These are phyloP conservation scores for Leptographium galeiforme DNA, from an alignment of 2,329 filamentous ascomycete genomes.

Conservation along the genomic window DNA sequence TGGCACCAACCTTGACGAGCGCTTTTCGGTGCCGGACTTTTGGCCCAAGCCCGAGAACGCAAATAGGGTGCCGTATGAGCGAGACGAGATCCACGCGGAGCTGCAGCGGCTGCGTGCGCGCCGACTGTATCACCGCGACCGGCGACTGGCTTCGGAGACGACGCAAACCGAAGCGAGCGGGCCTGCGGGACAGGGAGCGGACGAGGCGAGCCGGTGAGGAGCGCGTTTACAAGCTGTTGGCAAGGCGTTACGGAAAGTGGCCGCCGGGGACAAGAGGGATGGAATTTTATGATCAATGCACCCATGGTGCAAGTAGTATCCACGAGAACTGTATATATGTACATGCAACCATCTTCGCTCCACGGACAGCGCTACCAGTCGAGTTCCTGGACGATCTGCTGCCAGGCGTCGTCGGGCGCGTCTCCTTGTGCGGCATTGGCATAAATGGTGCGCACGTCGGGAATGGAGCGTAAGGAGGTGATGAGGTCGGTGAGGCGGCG, in stretches of 20 bases:
- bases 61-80: constrained; percentile 62
- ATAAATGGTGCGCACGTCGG: constrained; percentile 68
- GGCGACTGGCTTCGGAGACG: constrained; percentile 27
- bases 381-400: constrained; percentile 36
- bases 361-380: constrained; percentile 20
- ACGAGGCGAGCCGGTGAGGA: constrained; percentile 1
- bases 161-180: constrained; percentile 12
- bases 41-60: constrained; percentile 77
- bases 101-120: constrained; percentile 54
- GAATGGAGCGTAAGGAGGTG: constrained; percentile 48
- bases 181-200: background rate
- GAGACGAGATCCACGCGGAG: constrained; percentile 73
- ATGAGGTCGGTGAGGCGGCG: constrained; percentile 46
- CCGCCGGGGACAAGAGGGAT: background rate
- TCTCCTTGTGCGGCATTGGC: constrained; percentile 48
- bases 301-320: background rate
- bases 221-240: background rate
- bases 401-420: constrained; percentile 40
- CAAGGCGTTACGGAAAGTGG: background rate
- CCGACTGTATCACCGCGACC: constrained; percentile 67
- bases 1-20: constrained; percentile 89
- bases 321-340: constrained; percentile 5
- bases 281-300: background rate
- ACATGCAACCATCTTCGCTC: background rate
- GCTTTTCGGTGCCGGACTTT: constrained; percentile 81